These are phyloP conservation scores for Ashbya aceris DNA, from an alignment of 1,139 yeast genomes.

Conservation along the genomic window DNA sequence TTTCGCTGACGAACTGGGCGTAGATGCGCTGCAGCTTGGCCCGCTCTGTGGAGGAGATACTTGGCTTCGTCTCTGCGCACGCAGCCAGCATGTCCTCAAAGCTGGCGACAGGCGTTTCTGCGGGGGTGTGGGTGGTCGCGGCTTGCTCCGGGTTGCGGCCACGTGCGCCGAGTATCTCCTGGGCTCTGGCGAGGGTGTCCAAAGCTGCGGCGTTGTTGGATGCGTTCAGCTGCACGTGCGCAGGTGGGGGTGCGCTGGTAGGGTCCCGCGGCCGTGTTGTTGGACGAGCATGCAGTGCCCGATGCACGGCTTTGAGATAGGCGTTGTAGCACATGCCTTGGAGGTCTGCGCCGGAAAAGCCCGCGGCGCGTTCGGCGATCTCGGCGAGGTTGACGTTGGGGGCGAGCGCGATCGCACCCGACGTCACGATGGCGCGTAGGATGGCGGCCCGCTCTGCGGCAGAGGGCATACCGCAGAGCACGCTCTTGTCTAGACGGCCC, in stretches of 20 bases:
- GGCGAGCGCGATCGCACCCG: slow-evolving; percentile 40
- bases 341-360: slow-evolving; percentile 90
- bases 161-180: not conserved
- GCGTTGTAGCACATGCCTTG: slow-evolving; percentile 92
- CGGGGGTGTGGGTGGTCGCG: not conserved
- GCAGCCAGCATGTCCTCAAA: slow-evolving; percentile 54
- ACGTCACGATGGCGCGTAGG: slow-evolving; percentile 31
- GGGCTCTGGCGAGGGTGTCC: not conserved
- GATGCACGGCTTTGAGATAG: slow-evolving; percentile 82
- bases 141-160: not conserved
- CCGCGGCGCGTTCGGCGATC: slow-evolving; percentile 56
- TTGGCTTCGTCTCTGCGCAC: slow-evolving; percentile 70
- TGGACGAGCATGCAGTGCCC: slow-evolving; percentile 43
- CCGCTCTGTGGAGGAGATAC: slow-evolving; percentile 69
- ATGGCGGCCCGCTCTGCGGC: slow-evolving; percentile 66
- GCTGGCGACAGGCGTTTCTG: not conserved
- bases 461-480: slow-evolving; percentile 81
- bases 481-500: slow-evolving; percentile 88
- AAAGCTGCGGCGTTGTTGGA: not conserved
- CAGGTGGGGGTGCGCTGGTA: not conserved
- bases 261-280: slow-evolving; percentile 8
- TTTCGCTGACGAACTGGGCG: slow-evolving; percentile 59
- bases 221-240: not conserved
- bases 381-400: slow-evolving; percentile 44
- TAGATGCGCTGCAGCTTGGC: slow-evolving; percentile 57